phyloP scores from a whole-genome alignment of 441 rosid genomes.

The Pelargonium australe region DNA sequence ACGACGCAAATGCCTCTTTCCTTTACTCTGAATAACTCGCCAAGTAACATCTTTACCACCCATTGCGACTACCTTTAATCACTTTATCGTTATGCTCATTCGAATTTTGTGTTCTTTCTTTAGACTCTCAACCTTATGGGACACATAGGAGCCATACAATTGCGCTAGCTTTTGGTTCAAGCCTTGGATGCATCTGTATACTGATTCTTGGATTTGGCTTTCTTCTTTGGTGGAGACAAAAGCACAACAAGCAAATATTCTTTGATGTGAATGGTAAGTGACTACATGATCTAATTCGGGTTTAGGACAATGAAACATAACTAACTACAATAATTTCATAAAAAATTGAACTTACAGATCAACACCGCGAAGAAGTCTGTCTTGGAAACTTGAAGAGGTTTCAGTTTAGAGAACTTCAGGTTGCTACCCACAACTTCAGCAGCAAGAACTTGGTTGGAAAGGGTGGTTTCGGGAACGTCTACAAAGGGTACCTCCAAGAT shows the following conservation, averaged over 20 bases:
- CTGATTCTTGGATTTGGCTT: conserved; percentile 59
- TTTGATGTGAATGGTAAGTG: conserved; percentile 78
- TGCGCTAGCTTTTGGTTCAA: conserved; percentile 66
- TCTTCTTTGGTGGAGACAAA: conserved; percentile 79
- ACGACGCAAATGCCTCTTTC: conserved; percentile 84
- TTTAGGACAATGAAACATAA: not conserved
- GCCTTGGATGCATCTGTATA: conserved; percentile 56
- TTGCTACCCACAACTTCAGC: conserved; percentile 76
- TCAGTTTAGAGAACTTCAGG: conserved; percentile 70
- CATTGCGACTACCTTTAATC: not conserved
- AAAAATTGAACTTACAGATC: conserved; percentile 33
- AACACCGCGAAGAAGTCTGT: conserved; percentile 58
- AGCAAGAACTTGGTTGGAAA: conserved; percentile 72
- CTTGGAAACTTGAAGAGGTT: conserved; percentile 83
- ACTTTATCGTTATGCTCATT: not conserved
- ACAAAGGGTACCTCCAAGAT: conserved; percentile 72
- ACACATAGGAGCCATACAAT: conserved; percentile 56
- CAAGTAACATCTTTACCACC: conserved; percentile 36
- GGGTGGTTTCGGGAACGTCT: conserved; percentile 91
- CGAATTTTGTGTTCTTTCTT: conserved; percentile 19
- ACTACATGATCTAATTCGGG: not conserved
- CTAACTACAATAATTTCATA: not conserved
- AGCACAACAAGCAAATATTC: conserved; percentile 56
- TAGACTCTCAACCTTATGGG: conserved; percentile 36
- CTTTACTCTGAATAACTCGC: conserved; percentile 70